Percentiles rank a stretch among this genome's conserved stretches.
Conservation (phyloP, 139 green algal genomes). For the Chlorella sorokiniana region DNA sequence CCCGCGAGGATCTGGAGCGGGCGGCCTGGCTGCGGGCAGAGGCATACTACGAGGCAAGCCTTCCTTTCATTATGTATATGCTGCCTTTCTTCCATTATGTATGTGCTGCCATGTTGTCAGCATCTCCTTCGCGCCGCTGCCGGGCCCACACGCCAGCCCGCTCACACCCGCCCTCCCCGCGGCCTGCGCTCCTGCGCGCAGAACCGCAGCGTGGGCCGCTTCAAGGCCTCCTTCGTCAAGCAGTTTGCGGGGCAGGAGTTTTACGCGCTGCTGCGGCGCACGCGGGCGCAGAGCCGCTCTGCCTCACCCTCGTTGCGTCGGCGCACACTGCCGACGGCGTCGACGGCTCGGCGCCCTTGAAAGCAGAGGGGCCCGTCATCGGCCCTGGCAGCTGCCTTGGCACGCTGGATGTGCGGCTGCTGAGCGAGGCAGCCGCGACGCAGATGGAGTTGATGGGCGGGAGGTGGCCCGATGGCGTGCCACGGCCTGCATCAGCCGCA, state of each 20-base stretch:
- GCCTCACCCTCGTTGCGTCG: neutral
- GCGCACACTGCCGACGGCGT: neutral
- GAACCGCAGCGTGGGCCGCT: conserved; percentile 20
- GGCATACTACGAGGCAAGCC: conserved; percentile 10
- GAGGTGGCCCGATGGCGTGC: conserved; percentile 13
- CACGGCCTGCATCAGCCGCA: neutral
- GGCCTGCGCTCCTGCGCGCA: neutral
- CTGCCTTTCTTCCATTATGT: neutral
- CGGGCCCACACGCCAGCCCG: neutral
- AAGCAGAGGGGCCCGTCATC: neutral
- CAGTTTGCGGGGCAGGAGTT: conserved; percentile 29
- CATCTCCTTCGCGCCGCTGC: neutral
- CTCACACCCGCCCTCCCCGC: neutral
- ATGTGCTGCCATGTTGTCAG: neutral
- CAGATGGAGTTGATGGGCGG: neutral
- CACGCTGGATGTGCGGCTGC: conserved; percentile 24
- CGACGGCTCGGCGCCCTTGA: neutral
- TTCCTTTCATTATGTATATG: neutral
- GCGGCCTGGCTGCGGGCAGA: conserved; percentile 18
- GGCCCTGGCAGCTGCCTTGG: neutral
- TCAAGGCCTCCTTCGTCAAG: conserved; percentile 31
- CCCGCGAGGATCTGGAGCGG: neutral
- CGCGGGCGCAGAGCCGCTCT: neutral
- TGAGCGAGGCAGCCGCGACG: neutral
- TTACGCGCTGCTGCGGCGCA: conserved; percentile 22